Percentiles rank a stretch among this genome's conserved stretches.
phyloP scores from a whole-genome alignment of 176 grass and related monocot species.

The Pontederia crassipes region DNA sequence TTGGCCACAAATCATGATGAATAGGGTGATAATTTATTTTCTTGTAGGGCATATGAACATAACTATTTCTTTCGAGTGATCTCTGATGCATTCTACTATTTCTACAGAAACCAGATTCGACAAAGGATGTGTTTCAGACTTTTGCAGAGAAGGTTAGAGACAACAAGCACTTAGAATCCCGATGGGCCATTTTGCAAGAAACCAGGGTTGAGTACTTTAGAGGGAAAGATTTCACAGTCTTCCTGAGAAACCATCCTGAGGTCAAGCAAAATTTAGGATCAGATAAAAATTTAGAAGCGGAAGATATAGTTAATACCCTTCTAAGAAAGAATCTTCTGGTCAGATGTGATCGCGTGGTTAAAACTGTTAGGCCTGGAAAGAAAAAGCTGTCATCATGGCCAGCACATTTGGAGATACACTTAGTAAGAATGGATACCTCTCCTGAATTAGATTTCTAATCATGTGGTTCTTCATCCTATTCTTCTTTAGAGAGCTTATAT shows the following conservation, averaged over 20 bases:
- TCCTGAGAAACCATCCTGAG: slow-evolving; percentile 86
- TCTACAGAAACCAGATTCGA: slow-evolving; percentile 45
- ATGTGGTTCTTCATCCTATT: neutral
- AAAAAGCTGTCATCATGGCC: slow-evolving; percentile 98
- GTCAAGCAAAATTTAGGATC: slow-evolving; percentile 61
- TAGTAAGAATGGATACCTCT: slow-evolving; percentile 32
- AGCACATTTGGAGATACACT: slow-evolving; percentile 92
- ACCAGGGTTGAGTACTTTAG: slow-evolving; percentile 97
- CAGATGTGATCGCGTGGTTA: slow-evolving; percentile 86
- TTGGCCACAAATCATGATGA: no score
- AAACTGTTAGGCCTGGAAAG: slow-evolving; percentile 92
- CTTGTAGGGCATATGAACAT: neutral
- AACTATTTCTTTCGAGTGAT: neutral
- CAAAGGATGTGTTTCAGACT: slow-evolving; percentile 81
- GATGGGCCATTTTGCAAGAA: slow-evolving; percentile 99
- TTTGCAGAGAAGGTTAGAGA: slow-evolving; percentile 99
- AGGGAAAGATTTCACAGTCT: slow-evolving; percentile 81
- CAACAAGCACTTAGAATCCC: slow-evolving; percentile 89
- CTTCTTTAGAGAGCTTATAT: neutral
- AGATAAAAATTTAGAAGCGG: slow-evolving; percentile 76
- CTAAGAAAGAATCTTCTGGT: slow-evolving; percentile 69
- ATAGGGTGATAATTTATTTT: no score
- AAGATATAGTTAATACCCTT: slow-evolving; percentile 74
- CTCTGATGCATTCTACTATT: slow-evolving; percentile 12
- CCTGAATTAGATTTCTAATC: neutral